Percentiles rank a stretch among this genome's conserved stretches.
These are phyloP conservation scores for Aspergillus kassunensis DNA, from an alignment of 495 filamentous ascomycete species.

Conservation along the genomic window DNA sequence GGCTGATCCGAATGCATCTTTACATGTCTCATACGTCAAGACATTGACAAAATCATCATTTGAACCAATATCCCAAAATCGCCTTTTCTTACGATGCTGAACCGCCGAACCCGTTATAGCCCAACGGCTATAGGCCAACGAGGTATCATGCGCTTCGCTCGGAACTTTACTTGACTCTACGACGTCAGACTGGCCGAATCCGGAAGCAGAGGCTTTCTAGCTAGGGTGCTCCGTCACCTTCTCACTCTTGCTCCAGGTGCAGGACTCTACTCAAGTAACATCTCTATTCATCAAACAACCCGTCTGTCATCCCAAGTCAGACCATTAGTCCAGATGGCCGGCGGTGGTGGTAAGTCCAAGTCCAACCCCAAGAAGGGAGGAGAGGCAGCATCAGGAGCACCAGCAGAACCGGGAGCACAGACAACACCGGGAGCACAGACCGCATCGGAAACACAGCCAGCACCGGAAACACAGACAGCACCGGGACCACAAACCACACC, in stretches of 20 bases:
- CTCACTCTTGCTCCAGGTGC: too few species aligned
- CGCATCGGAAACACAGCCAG: too few species aligned
- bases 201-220: background rate
- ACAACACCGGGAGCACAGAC: background rate
- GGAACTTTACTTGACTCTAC: slow-evolving; percentile 24
- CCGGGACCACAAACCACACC: too few species aligned
- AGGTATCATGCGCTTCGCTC: background rate
- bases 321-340: slow-evolving; percentile 19
- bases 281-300: slow-evolving; percentile 7
- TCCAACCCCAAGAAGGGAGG: slow-evolving; percentile 16
- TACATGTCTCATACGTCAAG: slow-evolving; percentile 27
- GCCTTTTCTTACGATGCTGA: background rate
- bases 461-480: too few species aligned
- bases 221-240: background rate
- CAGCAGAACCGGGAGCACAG: background rate
- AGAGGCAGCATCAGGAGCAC: background rate
- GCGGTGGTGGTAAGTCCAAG: slow-evolving; percentile 11
- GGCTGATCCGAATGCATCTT: background rate
- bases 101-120: background rate
- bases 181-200: slow-evolving; percentile 34
- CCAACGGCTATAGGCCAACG: background rate
- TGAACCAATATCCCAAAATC: too few species aligned
- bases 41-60: slow-evolving; percentile 13
- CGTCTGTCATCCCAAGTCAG: slow-evolving; percentile 7
- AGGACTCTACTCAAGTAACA: background rate